A percentile compares a stretch with the other conserved stretches of the same genome.
phyloP scores from a whole-genome alignment of 2,329 filamentous ascomycete genomes.

The Bipolaris zeicola region DNA sequence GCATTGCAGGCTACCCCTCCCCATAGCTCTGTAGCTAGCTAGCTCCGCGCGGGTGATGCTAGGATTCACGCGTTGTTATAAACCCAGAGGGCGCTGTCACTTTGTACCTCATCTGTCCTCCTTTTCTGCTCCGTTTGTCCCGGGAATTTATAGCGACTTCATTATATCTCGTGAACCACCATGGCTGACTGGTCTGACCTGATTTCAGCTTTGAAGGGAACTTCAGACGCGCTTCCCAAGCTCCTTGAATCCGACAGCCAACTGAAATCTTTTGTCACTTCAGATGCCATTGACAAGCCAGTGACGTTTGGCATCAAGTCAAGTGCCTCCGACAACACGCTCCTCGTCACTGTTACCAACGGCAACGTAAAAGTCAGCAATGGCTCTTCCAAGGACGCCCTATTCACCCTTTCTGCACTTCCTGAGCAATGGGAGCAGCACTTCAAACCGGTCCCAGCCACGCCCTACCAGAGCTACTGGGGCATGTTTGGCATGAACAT shows the following conservation, averaged over 20 bases:
- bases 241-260: constrained; percentile 43
- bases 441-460: constrained; percentile 51
- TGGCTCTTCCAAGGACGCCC: constrained; percentile 39
- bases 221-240: constrained; percentile 38
- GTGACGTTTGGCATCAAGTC: constrained; percentile 47
- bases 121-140: background rate
- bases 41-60: constrained; percentile 6
- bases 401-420: constrained; percentile 50
- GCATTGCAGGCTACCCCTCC: constrained; percentile 36
- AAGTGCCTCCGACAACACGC: constrained; percentile 38
- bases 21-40: constrained; percentile 26
- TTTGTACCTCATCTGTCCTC: background rate
- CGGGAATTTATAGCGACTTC: background rate
- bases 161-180: constrained; percentile 2
- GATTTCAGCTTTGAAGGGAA: constrained; percentile 38
- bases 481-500: constrained; percentile 56
- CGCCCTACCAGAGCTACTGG: constrained; percentile 56
- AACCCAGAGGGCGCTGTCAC: constrained; percentile 10
- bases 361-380: constrained; percentile 36
- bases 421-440: constrained; percentile 56
- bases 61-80: constrained; percentile 17
- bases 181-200: constrained; percentile 46
- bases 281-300: constrained; percentile 41
- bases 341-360: constrained; percentile 43
- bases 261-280: constrained; percentile 45